Percentiles rank a stretch among this genome's conserved stretches.
Conservation (phyloP, 352 stramenopile genomes). For the Pythium sp. region DNA sequence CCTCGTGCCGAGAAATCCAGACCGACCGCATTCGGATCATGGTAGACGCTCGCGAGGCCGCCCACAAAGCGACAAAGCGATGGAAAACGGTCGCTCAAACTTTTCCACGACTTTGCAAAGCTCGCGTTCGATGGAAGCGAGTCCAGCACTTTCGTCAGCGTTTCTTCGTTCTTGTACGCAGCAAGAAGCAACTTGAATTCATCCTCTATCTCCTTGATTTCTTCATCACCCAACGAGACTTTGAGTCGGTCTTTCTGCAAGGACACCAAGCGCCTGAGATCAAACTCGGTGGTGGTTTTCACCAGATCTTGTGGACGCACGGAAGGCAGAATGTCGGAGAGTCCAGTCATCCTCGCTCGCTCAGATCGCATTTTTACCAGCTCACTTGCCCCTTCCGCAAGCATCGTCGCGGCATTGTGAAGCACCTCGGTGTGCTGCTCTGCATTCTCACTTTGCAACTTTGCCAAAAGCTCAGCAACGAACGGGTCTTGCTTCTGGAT, state of each 20-base stretch:
- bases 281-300: slow-evolving; percentile 9
- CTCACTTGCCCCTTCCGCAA: neutral
- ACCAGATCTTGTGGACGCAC: slow-evolving; percentile 14
- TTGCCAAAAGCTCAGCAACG: neutral
- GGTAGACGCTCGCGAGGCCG: slow-evolving; percentile 9
- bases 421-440: neutral
- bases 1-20: neutral
- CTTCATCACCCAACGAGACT: slow-evolving; percentile 1
- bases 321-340: slow-evolving; percentile 13
- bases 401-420: slow-evolving; percentile 7
- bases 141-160: neutral
- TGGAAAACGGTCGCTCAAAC: slow-evolving; percentile 6
- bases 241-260: slow-evolving; percentile 13
- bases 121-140: slow-evolving; percentile 5
- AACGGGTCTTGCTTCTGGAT: slow-evolving; percentile 7
- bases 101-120: slow-evolving; percentile 10
- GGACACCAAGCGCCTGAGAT: slow-evolving; percentile 13
- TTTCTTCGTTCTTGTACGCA: neutral
- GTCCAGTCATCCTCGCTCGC: slow-evolving; percentile 9
- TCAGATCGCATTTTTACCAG: slow-evolving; percentile 10
- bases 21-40: neutral
- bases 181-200: slow-evolving; percentile 10
- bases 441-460: neutral
- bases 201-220: neutral
- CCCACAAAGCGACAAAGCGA: slow-evolving; percentile 10